Evolutionary conservation across 495 filamentous ascomycete species (phyloP), one percentile per base, ranked within the genome.

Genomic region (Pseudomonodictys pantanalensis): DNA sequence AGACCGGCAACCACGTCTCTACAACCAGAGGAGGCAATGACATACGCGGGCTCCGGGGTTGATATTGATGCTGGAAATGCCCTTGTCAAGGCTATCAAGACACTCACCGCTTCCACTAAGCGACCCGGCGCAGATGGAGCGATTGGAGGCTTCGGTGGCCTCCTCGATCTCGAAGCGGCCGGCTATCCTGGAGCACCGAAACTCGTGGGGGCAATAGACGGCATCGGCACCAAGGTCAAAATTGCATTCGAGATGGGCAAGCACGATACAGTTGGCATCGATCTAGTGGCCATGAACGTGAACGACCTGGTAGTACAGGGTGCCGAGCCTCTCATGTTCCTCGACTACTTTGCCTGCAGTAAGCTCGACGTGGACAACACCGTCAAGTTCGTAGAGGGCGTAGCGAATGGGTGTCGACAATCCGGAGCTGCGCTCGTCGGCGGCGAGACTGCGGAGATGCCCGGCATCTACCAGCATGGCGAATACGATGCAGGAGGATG

Each of bases 371-470:
- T 90, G 3, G 74, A 82, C 29, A 80, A 81, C n/a, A 91, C 90
- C 1, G 81, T 86, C 3, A 79, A 80, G 15, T 96, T 98, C 68
- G 86, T 97, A 32, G 83, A 87, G 68, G 92, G 93, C 60, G 88
- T 97, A 8, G 90, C 91, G 0, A 77, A 82, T 18, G 93, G 93
- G 20, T 98, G 93, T 71, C 81, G 79, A 26, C 79, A 90, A 62
- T 83, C 91, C 6, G 84, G 84, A 45, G 95, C 92, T 61, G 90
- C 90, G n/a, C 80, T 98, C 5, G 85, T 96, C 39, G 93, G 93
- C 20, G 93, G 93, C 23, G 93, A 98, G 72, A 97, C 93, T 2
- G 93, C 93, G 8, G 93, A 97, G 75, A 96, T 98, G 93, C 92
- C 92, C 5, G 91, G 89, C 42, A 84, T 97, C 73, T 96, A 96